Base-by-base conservation (phyloP, 1,284 basidiomycete genomes). In the Thelephora terrestris region DNA sequence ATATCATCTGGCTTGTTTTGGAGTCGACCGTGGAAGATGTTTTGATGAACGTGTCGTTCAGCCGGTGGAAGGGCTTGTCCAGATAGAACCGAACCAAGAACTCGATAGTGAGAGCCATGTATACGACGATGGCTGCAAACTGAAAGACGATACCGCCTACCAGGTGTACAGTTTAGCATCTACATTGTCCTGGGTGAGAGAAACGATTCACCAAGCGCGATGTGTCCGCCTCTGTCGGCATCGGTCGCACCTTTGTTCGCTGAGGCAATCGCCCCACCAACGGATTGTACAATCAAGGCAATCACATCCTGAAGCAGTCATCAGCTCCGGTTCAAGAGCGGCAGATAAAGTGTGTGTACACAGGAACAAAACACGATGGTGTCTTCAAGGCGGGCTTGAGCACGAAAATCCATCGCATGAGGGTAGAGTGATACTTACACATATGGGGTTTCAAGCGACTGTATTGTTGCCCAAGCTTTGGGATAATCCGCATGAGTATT, bases 101-200 rank as follows among this genome's bases (percentile, higher is more conserved):
- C 49, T 76, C 75, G 36, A 57, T 46, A 1, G 65, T 65, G 16
- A 70, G 61, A 17, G 61, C 27, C 10, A 60, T 54, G 55, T 70
- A 76, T 17, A 66, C 48, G 7, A 62, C 55, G 50, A 76, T 68
- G 23, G 66, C 64, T 6, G 64, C 68, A 18, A 71, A 57, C 46
- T 72, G 70, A 42, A 69, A 59, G 32, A 67, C 55, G 47, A 73
- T 75, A 23, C 76, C 76, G 4, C 64, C 73, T 12, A 78, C 64
- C 74, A 78, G 76, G 52, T 40, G n/a, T 18, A 9, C 12, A 6
- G 21, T 16, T 45, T 48, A 14, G 29, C 35, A 7, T 74, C 68
- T 5, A 9, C 25, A 27, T 27, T 27, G 9, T 27, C 25, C 9
- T 9, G 4, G 25, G 27, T 20, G 14, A 16, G 32, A 17, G 44